phyloP scores from a whole-genome alignment of 257 asterid genomes.

The Marsdenia floribunda region DNA sequence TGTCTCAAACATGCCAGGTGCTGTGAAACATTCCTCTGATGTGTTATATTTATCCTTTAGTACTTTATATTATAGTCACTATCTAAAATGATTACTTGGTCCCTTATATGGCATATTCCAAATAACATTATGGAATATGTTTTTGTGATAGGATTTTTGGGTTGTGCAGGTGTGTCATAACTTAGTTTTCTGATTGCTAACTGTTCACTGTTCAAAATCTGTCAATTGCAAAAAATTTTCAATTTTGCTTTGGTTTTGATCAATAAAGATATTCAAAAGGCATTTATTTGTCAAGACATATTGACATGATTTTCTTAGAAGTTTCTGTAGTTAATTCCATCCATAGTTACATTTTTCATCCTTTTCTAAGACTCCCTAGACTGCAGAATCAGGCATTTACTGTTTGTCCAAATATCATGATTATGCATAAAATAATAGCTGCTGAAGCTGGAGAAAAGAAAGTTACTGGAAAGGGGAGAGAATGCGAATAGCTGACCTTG shows the following conservation, averaged over 20 bases:
- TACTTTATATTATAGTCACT: not conserved
- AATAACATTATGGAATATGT: not conserved
- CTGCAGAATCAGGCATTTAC: not conserved
- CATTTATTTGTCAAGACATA: not conserved
- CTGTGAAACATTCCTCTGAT: not conserved
- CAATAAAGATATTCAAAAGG: not conserved
- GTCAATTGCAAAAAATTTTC: not conserved
- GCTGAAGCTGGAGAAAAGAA: not conserved
- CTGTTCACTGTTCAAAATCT: not conserved
- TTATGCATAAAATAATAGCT: not conserved
- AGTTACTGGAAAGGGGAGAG: no score
- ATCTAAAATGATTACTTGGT: not conserved
- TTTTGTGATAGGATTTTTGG: not conserved
- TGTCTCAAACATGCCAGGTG: constrained; percentile 97
- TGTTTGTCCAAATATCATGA: not conserved
- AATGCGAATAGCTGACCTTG: no score
- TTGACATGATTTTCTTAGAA: not conserved
- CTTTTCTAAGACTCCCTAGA: not conserved
- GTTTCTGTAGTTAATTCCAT: not conserved
- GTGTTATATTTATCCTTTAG: not conserved
- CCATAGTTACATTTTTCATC: not conserved
- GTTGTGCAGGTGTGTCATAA: not conserved
- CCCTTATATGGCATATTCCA: not conserved
- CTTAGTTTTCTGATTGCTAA: not conserved
- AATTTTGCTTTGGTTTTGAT: not conserved